A percentile compares a stretch with the other conserved stretches of the same genome.
Evolutionary conservation across 768 basidiomycete species (phyloP).

Genomic region (Astraeus odoratus): DNA sequence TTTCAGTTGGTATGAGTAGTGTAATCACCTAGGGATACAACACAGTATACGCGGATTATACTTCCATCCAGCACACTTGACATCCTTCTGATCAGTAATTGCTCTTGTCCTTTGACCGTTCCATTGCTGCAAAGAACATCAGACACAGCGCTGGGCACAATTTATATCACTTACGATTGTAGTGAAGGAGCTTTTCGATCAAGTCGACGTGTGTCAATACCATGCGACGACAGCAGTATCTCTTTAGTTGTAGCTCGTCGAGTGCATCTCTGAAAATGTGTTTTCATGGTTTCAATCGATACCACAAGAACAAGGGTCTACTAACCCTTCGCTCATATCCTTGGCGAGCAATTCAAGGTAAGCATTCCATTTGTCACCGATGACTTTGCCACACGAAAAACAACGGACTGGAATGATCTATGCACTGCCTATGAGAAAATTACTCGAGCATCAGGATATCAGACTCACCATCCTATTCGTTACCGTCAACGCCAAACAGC

Average conservation of each 20-base stretch:
- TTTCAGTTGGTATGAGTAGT: no score
- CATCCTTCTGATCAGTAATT: conserved; percentile 4
- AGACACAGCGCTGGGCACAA: background rate
- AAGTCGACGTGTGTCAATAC: conserved; percentile 96
- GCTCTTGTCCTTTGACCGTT: conserved; percentile 24
- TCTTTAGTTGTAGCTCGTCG: conserved; percentile 80
- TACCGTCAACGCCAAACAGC: background rate
- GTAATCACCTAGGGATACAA: background rate
- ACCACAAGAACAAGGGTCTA: conserved; percentile 4
- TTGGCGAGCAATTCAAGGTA: conserved; percentile 78
- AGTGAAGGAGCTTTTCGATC: conserved; percentile 94
- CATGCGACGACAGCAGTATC: conserved; percentile 97
- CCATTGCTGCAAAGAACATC: conserved; percentile 22
- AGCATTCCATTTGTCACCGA: conserved; percentile 91
- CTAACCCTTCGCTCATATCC: conserved; percentile 86
- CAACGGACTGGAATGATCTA: conserved; percentile 96
- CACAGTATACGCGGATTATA: background rate
- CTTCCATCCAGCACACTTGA: background rate
- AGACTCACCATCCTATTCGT: conserved; percentile 24
- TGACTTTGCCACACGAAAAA: conserved; percentile 95
- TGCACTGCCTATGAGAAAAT: background rate
- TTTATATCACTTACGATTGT: conserved; percentile 63
- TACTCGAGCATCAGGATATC: background rate
- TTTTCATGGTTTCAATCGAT: background rate
- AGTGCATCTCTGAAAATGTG: conserved; percentile 64